Evolutionary conservation across 2,329 filamentous ascomycete genomes (phyloP), one percentile per base, ranked within the genome.

Genomic region (Colletotrichum sojae): DNA sequence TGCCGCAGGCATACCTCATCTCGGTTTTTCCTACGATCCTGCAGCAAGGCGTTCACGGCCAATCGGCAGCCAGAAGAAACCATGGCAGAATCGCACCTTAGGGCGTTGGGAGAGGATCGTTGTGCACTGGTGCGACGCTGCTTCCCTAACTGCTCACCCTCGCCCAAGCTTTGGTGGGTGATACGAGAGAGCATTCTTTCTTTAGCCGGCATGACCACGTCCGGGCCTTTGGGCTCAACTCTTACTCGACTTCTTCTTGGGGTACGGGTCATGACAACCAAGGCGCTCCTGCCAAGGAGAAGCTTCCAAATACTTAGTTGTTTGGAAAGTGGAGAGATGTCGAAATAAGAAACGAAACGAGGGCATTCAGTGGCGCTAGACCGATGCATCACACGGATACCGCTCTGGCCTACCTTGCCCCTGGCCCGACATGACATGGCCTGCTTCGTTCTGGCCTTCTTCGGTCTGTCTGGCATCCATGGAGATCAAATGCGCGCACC

Each of bases 1-100:
- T 57, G 67, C 67, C 67, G 57, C 25, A 46, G 36, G 52, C 52
- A 63, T 70, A 53, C 67, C 46, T 70, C 68, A 72, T 72, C 63
- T 72, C 63, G 39, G 63, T 62, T 61, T 69, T 54, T 69, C 40
- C 53, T 55, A 65, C 68, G 70, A 72, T 72, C 70, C 70, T 72
- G 70, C 70, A 71, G 70, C 68, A 65, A 69, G 60, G 60, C 69
- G 56, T 59, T 55, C 63, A 27, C 51, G 39, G 61, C 65, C 55
- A 69, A 60, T 66, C 51, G 60, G 53, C 54, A 57, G 45, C 10
- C 22, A 59, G 54, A 53, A 59, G 53, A n/a, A 31, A 54, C 46
- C n/a, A 48, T n/a, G 46, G 10, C 20, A 18, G 16, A n/a, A 22
- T 25, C 20, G n/a, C 18, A 36, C 36, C 13, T 10, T 31, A 22